These are phyloP conservation scores for Scolecobasidium constrictum DNA, from an alignment of 2,329 filamentous ascomycete species.

Conservation along the genomic window DNA sequence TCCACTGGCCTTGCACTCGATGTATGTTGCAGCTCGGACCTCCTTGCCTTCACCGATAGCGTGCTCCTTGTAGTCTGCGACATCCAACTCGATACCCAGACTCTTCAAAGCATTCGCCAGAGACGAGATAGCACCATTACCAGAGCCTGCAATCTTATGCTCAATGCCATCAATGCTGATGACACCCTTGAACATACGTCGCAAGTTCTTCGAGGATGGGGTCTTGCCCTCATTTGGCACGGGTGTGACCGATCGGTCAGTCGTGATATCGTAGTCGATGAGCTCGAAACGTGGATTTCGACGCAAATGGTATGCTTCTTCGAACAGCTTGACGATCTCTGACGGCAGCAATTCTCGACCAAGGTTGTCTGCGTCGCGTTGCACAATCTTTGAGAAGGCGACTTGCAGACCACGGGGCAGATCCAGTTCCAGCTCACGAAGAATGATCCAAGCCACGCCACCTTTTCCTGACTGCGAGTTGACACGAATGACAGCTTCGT, in stretches of 20 bases:
- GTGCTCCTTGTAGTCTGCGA: constrained; percentile 93
- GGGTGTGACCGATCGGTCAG: constrained; percentile 70
- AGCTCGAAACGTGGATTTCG: constrained; percentile 76
- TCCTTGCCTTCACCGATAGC: constrained; percentile 71
- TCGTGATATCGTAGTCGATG: constrained; percentile 85
- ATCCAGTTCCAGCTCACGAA: constrained; percentile 79
- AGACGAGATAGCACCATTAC: constrained; percentile 84
- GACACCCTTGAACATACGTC: constrained; percentile 75
- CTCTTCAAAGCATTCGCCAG: constrained; percentile 69
- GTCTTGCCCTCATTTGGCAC: constrained; percentile 57
- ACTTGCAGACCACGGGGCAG: constrained; percentile 86
- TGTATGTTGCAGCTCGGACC: constrained; percentile 91
- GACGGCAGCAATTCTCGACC: constrained; percentile 73
- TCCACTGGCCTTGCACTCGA: constrained; percentile 67
- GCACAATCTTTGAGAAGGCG: constrained; percentile 80
- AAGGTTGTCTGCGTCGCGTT: constrained; percentile 66
- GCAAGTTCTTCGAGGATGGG: constrained; percentile 65
- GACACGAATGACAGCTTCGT: constrained; percentile 95
- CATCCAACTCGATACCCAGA: constrained; percentile 78
- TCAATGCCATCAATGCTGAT: constrained; percentile 73
- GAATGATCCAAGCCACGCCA: constrained; percentile 87
- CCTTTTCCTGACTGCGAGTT: constrained; percentile 96
- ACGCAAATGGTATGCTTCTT: constrained; percentile 75
- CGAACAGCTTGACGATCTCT: constrained; percentile 83
- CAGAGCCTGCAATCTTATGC: constrained; percentile 65